phyloP scores from a whole-genome alignment of 306 rosid species.

The Sechiopsis laciniata region DNA sequence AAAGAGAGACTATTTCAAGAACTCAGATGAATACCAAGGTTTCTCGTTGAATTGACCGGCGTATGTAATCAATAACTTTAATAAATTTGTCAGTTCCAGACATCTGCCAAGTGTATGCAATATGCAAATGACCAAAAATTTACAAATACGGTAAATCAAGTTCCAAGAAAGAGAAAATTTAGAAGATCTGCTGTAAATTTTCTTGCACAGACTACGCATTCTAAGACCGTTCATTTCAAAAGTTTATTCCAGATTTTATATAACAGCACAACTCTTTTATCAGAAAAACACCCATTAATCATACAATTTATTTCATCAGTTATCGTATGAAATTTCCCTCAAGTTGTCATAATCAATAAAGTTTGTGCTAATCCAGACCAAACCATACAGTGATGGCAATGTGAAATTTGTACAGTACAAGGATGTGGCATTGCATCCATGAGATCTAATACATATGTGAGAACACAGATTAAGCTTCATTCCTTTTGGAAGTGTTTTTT shows the following conservation, averaged over 20 bases:
- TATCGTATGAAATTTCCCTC: background rate
- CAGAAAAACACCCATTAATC: background rate
- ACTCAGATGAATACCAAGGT: conserved; percentile 54
- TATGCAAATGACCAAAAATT: background rate
- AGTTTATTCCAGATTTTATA: background rate
- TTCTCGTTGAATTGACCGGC: conserved; percentile 86
- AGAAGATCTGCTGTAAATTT: background rate
- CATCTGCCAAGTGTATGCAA: conserved; percentile 37
- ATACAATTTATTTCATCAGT: background rate
- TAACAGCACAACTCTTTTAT: background rate
- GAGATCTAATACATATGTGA: background rate
- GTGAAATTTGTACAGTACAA: background rate
- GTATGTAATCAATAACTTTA: conserved; percentile 82
- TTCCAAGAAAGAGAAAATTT: background rate
- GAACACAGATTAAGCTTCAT: conserved; percentile 4
- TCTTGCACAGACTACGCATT: background rate
- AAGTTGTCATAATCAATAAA: background rate
- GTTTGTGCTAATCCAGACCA: background rate
- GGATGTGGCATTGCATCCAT: conserved; percentile 15
- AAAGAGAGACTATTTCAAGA: conserved; percentile 1
- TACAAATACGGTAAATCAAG: background rate
- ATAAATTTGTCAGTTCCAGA: conserved; percentile 85
- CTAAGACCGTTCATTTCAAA: background rate
- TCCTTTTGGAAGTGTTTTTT: background rate
- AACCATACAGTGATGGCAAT: background rate